Evolutionary conservation across 1,284 basidiomycete genomes (phyloP).

Genomic region (Sanghuangporus baumii): DNA sequence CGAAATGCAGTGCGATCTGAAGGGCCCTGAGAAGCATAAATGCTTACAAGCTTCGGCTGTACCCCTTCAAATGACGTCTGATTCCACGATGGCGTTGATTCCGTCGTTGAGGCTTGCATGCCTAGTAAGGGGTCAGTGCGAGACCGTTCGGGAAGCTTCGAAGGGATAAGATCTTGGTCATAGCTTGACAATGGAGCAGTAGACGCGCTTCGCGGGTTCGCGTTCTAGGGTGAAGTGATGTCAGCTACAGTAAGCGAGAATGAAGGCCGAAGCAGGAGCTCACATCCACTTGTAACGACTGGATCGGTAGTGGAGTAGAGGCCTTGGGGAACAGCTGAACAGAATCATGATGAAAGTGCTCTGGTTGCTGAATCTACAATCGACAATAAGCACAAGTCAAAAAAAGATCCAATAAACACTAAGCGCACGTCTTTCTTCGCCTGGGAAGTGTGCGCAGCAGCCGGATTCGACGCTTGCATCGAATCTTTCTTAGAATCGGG

Average conservation of each 20-base stretch:
- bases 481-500: background rate
- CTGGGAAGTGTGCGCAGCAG: background rate
- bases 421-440: background rate
- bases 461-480: background rate
- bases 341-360: background rate
- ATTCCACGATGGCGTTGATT: background rate
- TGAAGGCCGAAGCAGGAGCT: background rate
- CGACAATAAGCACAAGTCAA: background rate
- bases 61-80: background rate
- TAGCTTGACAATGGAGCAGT: background rate
- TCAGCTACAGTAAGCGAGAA: background rate
- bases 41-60: constrained; percentile 13
- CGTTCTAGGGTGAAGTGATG: background rate
- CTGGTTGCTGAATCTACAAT: background rate
- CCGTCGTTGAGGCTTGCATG: background rate
- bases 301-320: background rate
- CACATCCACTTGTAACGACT: constrained; percentile 1
- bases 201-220: constrained; percentile 6
- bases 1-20: constrained; percentile 9
- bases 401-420: background rate
- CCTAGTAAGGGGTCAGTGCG: background rate
- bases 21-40: constrained; percentile 17
- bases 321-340: background rate
- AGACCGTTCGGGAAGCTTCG: constrained; percentile 1
- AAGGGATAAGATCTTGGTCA: background rate